Evolutionary conservation across 2,329 filamentous ascomycete genomes (phyloP), one percentile per base, ranked within the genome.

Genomic region (Neofusicoccum kwambonambiense): DNA sequence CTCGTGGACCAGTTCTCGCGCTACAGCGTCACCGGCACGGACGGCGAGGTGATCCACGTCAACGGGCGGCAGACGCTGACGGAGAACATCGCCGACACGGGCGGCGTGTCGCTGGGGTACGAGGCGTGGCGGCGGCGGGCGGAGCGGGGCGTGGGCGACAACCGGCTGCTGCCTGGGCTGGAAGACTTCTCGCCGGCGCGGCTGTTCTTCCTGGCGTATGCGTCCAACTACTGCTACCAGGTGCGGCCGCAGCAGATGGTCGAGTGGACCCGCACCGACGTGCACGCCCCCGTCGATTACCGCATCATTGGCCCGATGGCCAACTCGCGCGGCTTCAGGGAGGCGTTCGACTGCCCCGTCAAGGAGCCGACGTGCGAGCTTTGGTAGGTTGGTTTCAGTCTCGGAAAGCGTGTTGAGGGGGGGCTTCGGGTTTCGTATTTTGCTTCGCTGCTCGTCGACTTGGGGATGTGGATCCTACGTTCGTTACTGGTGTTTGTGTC

Each of bases 321-420:
- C 0, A 91, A 92, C 70, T 90, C 87, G 37, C 81, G 82, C 34
- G 87, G 86, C 19, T 92, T 92, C 72, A 83, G 81, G 65, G 85
- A 90, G 73, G 86, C 85, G 11, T 92, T 91, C 74, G 78, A 85
- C 52, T 92, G 89, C 72, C 81, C 85, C 15, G 78, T 78, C 3
- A 89, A 87, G 77, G 82, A 90, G 72, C 89, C 89, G 0, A 85
- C 83, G 37, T 92, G 89, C 74, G 85, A 91, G 77, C 77, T 91
- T 64, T 91, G 89, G 89, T 92, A 31, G 27, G 27, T 22, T 22
- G 22, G 22, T 3, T 22, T 22, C 22, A 22, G 22, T 2, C 22
- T 3, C 22, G 19, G 19, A 22, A 22, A 22, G 19, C 19, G 19
- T 22, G 19, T 31, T 31, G 27, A 5, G 4, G 6, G 27, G 7